Evolutionary conservation across 768 basidiomycete species (phyloP).

Genomic region (Russula virescens): DNA sequence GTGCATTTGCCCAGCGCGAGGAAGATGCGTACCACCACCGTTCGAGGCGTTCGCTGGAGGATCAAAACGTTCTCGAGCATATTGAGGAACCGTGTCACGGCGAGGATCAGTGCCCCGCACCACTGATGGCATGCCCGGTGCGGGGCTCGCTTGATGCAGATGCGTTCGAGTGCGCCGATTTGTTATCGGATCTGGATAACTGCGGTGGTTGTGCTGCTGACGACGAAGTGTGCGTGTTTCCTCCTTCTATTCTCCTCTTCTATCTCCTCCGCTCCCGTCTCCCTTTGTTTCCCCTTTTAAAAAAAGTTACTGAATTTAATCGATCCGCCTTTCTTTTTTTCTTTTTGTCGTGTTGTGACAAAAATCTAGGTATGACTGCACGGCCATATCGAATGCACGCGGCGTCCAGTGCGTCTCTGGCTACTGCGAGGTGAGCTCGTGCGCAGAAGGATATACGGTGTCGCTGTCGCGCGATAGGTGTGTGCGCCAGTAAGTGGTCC

Average conservation of each 20-base stretch:
- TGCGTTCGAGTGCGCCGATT: conserved; percentile 32
- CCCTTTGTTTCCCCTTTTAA: not conserved
- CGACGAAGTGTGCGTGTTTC: conserved; percentile 25
- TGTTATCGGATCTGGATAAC: conserved; percentile 28
- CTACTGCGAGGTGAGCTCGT: conserved; percentile 28
- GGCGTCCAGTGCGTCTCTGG: conserved; percentile 30
- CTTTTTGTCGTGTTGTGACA: no score
- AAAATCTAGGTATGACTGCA: conserved; percentile 29
- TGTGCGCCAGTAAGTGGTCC: not conserved
- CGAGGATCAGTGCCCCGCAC: conserved; percentile 5
- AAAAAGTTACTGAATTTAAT: not conserved
- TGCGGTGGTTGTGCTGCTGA: conserved; percentile 32
- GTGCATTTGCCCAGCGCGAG: no score
- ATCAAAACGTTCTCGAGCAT: not conserved
- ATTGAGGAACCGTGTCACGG: not conserved
- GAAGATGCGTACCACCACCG: no score
- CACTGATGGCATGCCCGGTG: conserved; percentile 13
- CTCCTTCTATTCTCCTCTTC: no score
- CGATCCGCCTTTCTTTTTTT: not conserved
- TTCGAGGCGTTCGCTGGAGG: not conserved
- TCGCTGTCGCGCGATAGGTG: conserved; percentile 24
- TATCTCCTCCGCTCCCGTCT: no score
- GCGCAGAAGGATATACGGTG: conserved; percentile 27
- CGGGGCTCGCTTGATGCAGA: conserved; percentile 12
- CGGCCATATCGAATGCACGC: conserved; percentile 25